These are phyloP conservation scores for Gynostemma pentaphyllum DNA, from an alignment of 306 rosid species.

Conservation along the genomic window DNA sequence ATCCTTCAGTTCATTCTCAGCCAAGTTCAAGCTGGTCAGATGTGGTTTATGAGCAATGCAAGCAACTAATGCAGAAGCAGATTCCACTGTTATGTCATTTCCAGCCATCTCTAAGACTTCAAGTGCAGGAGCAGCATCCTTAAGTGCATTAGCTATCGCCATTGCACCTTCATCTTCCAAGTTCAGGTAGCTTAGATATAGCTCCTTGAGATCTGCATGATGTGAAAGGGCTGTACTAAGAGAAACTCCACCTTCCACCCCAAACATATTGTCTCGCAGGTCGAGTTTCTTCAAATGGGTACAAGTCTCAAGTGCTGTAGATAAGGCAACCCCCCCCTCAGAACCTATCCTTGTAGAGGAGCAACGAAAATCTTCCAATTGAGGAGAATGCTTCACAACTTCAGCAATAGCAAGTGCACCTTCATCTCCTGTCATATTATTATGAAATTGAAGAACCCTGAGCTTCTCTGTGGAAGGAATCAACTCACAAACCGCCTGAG, in stretches of 20 bases:
- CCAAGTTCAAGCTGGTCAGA: slow-evolving; percentile 56
- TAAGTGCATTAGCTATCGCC: slow-evolving; percentile 51
- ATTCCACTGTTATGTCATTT: slow-evolving; percentile 66
- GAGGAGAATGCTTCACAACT: slow-evolving; percentile 58
- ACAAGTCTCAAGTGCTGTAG: slow-evolving; percentile 45
- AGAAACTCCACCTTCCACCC: slow-evolving; percentile 63
- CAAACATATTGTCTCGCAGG: slow-evolving; percentile 88
- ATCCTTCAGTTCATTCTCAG: slow-evolving; percentile 88
- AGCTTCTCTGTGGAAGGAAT: slow-evolving; percentile 77
- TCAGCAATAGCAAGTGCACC: slow-evolving; percentile 65
- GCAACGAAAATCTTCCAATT: slow-evolving; percentile 67
- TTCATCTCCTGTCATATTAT: slow-evolving; percentile 80
- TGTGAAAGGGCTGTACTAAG: slow-evolving; percentile 64
- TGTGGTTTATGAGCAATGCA: slow-evolving; percentile 38
- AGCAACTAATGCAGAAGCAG: slow-evolving; percentile 58
- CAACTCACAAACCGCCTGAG: slow-evolving; percentile 62
- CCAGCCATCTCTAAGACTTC: slow-evolving; percentile 84
- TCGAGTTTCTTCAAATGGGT: slow-evolving; percentile 64
- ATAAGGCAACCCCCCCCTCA: slow-evolving; percentile 83
- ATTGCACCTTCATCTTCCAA: slow-evolving; percentile 73
- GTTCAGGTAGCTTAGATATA: slow-evolving; percentile 77
- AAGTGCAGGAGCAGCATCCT: slow-evolving; percentile 63
- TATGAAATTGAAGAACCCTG: slow-evolving; percentile 65
- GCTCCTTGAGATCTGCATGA: slow-evolving; percentile 49
- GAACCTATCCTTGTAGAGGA: slow-evolving; percentile 67